Evolutionary conservation across 2,329 filamentous ascomycete genomes (phyloP), one percentile per base, ranked within the genome.

Genomic region (Malbranchea zuffiana): DNA sequence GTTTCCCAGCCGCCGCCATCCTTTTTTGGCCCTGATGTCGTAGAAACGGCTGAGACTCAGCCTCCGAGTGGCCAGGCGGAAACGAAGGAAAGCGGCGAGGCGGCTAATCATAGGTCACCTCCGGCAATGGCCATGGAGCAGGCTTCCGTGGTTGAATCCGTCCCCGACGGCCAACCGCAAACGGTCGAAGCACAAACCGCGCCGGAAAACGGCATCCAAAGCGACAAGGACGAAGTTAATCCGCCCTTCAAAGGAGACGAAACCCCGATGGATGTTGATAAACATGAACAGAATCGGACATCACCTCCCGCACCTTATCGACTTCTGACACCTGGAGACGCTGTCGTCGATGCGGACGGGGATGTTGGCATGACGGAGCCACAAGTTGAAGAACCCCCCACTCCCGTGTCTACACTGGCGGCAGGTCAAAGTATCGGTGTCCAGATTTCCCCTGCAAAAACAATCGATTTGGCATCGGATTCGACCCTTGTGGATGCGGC

Each of bases 371-470:
- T 65, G 60, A 53, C 32, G 8, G 45, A 44, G 41, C 45, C 44
- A 26, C 46, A 52, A 35, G 48, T 50, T 36, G 52, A 53, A 43
- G 55, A 55, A 47, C 50, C 52, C 41, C 47, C 49, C 24, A 48
- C 54, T 6, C 47, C 52, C 35, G 50, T 53, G 20, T 56, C 57
- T 40, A 67, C 63, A 7, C 46, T 67, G 40, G 59, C 56, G 24
- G 63, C 52, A 30, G 65, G 66, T 33, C 53, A 56, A 37, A 68
- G 65, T 50, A 52, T 62, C 45, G 64, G 61, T 41, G 57, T 68
- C 40, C 66, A 68, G 51, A 66, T 63, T 47, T 53, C 54, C 34
- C 61, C 64, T 50, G 62, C 65, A 52, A 68, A 67, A 53, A 59
- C 65, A 29, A 53, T 59, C 43, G 63, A 68, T 49, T 56, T 69